Evolutionary conservation across 768 basidiomycete genomes (phyloP).

Genomic region (Fistulinella prunicolor): DNA sequence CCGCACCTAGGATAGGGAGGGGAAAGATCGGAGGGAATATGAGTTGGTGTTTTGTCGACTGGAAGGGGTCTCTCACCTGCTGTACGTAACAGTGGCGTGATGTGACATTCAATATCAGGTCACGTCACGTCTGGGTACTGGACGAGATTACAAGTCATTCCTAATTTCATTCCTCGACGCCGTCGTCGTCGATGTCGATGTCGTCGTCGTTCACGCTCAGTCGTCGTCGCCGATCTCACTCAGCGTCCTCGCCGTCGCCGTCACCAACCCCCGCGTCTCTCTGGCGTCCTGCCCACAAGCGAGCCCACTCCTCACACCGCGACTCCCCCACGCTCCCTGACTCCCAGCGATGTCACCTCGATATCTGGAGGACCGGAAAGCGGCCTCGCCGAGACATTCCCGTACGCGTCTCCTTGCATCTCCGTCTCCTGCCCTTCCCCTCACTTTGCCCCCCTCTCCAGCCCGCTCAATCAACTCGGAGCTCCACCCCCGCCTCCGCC

Average conservation of each 20-base stretch:
- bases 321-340: slow-evolving; percentile 35
- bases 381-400: slow-evolving; percentile 47
- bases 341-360: slow-evolving; percentile 50
- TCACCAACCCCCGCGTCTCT: slow-evolving; percentile 35
- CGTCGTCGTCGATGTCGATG: slow-evolving; percentile 25
- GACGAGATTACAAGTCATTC: neutral
- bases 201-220: slow-evolving; percentile 34
- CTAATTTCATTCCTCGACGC: neutral
- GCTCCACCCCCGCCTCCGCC: slow-evolving; percentile 29
- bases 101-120: slow-evolving; percentile 19
- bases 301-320: slow-evolving; percentile 43
- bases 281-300: slow-evolving; percentile 47
- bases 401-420: slow-evolving; percentile 33
- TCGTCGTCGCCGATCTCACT: slow-evolving; percentile 54
- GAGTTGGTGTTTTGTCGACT: slow-evolving; percentile 24
- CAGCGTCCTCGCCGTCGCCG: slow-evolving; percentile 38
- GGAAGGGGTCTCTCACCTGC: slow-evolving; percentile 12
- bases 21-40: neutral
- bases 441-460: slow-evolving; percentile 5
- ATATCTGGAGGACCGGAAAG: slow-evolving; percentile 54
- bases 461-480: slow-evolving; percentile 22
- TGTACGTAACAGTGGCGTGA: slow-evolving; percentile 24
- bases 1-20: slow-evolving; percentile 1
- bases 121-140: slow-evolving; percentile 11
- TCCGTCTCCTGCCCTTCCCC: slow-evolving; percentile 8